These are phyloP conservation scores for Kalmusia sp. DNA, from an alignment of 2,329 filamentous ascomycete genomes.

Conservation along the genomic window DNA sequence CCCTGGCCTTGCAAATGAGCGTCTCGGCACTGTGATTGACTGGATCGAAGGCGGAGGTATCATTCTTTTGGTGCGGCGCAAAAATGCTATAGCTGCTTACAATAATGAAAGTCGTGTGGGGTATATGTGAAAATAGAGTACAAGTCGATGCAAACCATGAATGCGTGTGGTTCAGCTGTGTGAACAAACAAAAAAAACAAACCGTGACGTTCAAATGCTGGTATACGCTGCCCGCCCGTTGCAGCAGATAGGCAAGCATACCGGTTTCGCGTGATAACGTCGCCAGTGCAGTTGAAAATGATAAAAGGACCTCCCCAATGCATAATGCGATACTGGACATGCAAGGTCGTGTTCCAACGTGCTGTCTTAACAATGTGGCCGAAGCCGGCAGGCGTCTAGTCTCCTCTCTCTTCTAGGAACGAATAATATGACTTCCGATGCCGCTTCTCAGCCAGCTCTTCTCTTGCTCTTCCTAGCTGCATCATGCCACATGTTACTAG, in stretches of 20 bases:
- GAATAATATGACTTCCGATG: too few species aligned
- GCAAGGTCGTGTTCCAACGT: too few species aligned
- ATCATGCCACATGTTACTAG: conserved; percentile 1
- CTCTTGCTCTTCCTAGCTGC: background rate
- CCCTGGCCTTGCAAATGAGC: background rate
- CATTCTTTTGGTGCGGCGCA: background rate
- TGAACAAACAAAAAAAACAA: background rate
- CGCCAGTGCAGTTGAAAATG: too few species aligned
- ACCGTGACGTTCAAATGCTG: background rate
- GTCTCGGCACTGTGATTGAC: background rate
- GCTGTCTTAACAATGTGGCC: too few species aligned
- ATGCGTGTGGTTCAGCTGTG: background rate
- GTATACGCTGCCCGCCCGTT: too few species aligned
- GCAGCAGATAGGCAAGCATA: too few species aligned
- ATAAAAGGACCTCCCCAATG: too few species aligned
- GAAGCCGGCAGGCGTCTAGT: background rate
- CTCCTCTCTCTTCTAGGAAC: too few species aligned
- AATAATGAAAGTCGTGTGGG: background rate
- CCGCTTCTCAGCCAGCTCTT: too few species aligned
- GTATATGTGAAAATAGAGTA: conserved; percentile 8
- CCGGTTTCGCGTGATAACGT: too few species aligned
- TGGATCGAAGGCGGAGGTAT: background rate
- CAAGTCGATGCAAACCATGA: background rate
- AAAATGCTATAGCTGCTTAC: conserved; percentile 1
- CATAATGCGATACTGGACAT: too few species aligned